These are phyloP conservation scores for Suhomyces kilbournensis DNA, from an alignment of 805 yeast genomes.

Conservation along the genomic window DNA sequence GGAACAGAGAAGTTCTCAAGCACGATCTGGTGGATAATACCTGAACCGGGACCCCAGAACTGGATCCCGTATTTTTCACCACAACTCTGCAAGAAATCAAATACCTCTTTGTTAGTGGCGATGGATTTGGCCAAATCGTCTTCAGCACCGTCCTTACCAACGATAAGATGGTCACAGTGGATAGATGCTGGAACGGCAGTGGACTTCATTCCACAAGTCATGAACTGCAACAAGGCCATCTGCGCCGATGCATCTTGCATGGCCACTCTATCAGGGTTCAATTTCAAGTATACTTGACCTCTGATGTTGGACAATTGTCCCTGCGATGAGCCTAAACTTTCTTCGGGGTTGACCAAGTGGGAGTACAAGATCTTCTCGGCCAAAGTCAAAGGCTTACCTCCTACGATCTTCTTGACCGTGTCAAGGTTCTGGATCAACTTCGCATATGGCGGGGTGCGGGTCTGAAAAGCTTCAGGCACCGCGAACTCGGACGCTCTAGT, in stretches of 20 bases:
- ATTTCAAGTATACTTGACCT: conserved; percentile 86
- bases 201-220: conserved; percentile 88
- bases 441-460: conserved; percentile 86
- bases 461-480: conserved; percentile 58
- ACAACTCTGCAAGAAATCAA: conserved; percentile 89
- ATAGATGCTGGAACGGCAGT: conserved; percentile 94
- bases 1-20: conserved; percentile 96
- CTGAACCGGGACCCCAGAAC: conserved; percentile 99
- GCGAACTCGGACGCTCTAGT: conserved; percentile 25
- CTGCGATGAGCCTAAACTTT: conserved; percentile 53
- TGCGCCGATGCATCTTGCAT: conserved; percentile 99
- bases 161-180: conserved; percentile 97
- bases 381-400: conserved; percentile 75
- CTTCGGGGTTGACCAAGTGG: conserved; percentile 87
- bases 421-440: conserved; percentile 64
- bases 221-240: conserved; percentile 97
- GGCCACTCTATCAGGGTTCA: conserved; percentile 96
- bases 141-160: conserved; percentile 91
- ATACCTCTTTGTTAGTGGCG: conserved; percentile 88
- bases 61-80: conserved; percentile 94
- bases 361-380: conserved; percentile 95
- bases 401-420: conserved; percentile 61
- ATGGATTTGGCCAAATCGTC: conserved; percentile 78
- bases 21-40: conserved; percentile 97
- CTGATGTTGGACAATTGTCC: conserved; percentile 57